These are phyloP conservation scores for Chimonanthus praecox DNA, from an alignment of 164 flowering plant species.

Conservation along the genomic window DNA sequence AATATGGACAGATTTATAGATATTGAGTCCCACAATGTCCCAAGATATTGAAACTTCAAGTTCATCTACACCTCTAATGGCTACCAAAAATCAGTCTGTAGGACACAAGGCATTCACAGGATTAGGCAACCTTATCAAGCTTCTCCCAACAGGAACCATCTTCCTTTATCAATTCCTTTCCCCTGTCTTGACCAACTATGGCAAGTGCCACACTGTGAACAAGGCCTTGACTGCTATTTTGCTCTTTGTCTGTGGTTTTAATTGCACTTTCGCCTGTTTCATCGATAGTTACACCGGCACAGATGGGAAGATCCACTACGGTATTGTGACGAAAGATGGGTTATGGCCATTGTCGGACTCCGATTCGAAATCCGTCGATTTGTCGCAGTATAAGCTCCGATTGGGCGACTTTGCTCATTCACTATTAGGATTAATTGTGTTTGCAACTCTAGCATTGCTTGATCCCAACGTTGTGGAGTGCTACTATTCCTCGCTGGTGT, in stretches of 20 bases:
- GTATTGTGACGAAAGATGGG: constrained; percentile 57
- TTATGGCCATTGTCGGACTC: constrained; percentile 42
- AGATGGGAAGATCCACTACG: constrained; percentile 53
- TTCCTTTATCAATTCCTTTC: constrained; percentile 71
- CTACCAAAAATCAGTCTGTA: not conserved
- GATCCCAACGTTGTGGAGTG: constrained; percentile 57
- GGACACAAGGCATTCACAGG: constrained; percentile 33
- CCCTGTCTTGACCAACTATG: constrained; percentile 74
- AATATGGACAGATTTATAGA: not conserved
- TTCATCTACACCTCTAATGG: not conserved
- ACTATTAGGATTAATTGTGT: constrained; percentile 45
- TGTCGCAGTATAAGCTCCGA: constrained; percentile 42
- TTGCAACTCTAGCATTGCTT: constrained; percentile 46
- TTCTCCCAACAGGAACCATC: constrained; percentile 89
- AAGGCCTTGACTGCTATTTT: constrained; percentile 46
- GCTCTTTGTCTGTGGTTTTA: constrained; percentile 48
- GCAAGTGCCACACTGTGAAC: constrained; percentile 53
- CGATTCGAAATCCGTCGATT: constrained; percentile 15
- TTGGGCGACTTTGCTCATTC: constrained; percentile 76
- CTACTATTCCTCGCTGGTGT: constrained; percentile 52
- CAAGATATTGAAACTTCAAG: not conserved
- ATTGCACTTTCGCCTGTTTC: constrained; percentile 59
- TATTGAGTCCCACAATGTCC: not conserved
- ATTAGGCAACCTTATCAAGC: constrained; percentile 58
- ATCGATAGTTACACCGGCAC: constrained; percentile 64